A percentile compares a stretch with the other conserved stretches of the same genome.
Evolutionary conservation across 2,329 filamentous ascomycete species (phyloP).

Genomic region (Rhexocercosporidium sp.): DNA sequence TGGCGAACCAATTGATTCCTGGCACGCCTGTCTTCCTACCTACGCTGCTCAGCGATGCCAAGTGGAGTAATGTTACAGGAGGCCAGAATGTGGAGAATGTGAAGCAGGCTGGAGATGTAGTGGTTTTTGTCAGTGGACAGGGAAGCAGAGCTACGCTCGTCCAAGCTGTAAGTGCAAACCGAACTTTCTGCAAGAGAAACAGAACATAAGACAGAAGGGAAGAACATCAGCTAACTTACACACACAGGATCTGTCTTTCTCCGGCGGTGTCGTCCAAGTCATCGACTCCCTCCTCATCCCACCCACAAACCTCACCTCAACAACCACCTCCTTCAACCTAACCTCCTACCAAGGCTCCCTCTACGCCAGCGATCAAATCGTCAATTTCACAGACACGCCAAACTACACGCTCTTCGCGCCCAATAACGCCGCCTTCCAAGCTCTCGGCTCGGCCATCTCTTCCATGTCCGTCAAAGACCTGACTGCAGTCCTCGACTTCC

Average conservation of each 20-base stretch:
- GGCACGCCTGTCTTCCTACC: conserved; percentile 48
- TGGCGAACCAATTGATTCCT: conserved; percentile 39
- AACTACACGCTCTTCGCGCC: conserved; percentile 58
- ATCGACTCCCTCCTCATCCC: conserved; percentile 58
- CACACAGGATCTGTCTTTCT: conserved; percentile 52
- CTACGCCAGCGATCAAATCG: conserved; percentile 40
- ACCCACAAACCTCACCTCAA: conserved; percentile 47
- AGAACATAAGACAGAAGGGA: not conserved
- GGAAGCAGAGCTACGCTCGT: conserved; percentile 51
- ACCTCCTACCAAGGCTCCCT: conserved; percentile 46
- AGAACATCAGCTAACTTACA: conserved; percentile 10
- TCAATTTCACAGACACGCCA: conserved; percentile 44
- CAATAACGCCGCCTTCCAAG: conserved; percentile 43
- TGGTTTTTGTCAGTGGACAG: conserved; percentile 48
- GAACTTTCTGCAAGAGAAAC: not conserved
- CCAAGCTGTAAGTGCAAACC: conserved; percentile 37
- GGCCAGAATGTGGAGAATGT: conserved; percentile 53
- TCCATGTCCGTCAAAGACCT: conserved; percentile 40
- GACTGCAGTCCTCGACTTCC: conserved; percentile 43
- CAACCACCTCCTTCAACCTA: conserved; percentile 45
- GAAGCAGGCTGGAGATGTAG: conserved; percentile 49
- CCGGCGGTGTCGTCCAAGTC: conserved; percentile 56
- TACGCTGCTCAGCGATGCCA: conserved; percentile 49
- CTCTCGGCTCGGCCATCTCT: conserved; percentile 43
- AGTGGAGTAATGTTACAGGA: conserved; percentile 54